Evolutionary conservation across 75 land plant species (phyloP).

Genomic region (Cunninghamia lanceolata): DNA sequence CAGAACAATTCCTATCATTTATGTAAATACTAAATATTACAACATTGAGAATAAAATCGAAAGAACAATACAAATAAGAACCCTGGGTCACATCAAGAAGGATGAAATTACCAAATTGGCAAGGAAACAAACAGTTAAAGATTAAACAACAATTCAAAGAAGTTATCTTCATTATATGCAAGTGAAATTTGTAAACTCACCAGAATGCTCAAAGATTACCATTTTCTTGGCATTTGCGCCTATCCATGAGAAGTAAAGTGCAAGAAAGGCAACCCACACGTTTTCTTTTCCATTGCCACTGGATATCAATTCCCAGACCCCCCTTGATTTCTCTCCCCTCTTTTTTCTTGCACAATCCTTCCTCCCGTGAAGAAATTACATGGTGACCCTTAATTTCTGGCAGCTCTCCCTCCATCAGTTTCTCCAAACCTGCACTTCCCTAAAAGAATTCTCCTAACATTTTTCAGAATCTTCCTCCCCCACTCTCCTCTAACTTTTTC

Average conservation of each 20-base stretch:
- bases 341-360: too few species aligned
- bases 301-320: too few species aligned
- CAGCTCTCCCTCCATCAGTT: too few species aligned
- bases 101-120: neutral
- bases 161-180: neutral
- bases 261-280: neutral
- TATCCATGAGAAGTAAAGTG: neutral
- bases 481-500: too few species aligned
- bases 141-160: neutral
- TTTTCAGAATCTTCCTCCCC: too few species aligned
- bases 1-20: neutral
- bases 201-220: conserved; percentile 8
- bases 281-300: neutral
- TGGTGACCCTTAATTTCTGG: too few species aligned
- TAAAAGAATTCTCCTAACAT: too few species aligned
- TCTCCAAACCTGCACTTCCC: too few species aligned
- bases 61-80: neutral
- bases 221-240: neutral
- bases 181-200: neutral
- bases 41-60: neutral
- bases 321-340: too few species aligned
- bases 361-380: too few species aligned
- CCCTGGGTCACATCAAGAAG: neutral
- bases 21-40: neutral
- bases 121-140: neutral